These are phyloP conservation scores for Trichosporon sp. DNA, from an alignment of 1,284 basidiomycete genomes.

Conservation along the genomic window DNA sequence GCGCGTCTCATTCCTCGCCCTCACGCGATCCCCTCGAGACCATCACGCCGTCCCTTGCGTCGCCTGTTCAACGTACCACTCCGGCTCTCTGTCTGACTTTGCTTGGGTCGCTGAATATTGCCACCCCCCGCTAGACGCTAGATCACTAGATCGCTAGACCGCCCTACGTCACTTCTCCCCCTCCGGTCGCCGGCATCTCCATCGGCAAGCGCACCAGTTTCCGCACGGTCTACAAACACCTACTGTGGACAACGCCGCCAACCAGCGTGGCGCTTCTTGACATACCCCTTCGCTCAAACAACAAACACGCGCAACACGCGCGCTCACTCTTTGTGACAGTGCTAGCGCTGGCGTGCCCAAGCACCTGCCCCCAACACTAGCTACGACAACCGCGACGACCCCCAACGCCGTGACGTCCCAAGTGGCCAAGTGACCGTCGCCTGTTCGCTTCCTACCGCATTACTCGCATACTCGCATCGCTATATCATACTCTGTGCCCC, in stretches of 20 bases:
- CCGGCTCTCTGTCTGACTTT: no score
- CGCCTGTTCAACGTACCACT: no score
- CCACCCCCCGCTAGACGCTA: no score
- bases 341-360: background rate
- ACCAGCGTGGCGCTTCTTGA: no score
- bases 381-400: background rate
- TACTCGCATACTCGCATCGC: background rate
- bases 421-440: background rate
- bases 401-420: background rate
- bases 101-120: no score
- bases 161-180: no score
- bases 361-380: background rate
- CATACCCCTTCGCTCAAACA: background rate
- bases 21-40: background rate
- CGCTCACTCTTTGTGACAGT: background rate
- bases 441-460: background rate
- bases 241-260: background rate
- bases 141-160: no score
- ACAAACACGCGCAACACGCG: background rate
- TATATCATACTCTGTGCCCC: background rate
- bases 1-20: background rate
- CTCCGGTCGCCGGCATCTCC: background rate
- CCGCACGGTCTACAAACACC: no score
- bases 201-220: background rate
- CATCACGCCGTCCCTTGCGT: no score